Conservation (phyloP, 345 rosid genomes). For the Rhodomyrtus tomentosa region DNA sequence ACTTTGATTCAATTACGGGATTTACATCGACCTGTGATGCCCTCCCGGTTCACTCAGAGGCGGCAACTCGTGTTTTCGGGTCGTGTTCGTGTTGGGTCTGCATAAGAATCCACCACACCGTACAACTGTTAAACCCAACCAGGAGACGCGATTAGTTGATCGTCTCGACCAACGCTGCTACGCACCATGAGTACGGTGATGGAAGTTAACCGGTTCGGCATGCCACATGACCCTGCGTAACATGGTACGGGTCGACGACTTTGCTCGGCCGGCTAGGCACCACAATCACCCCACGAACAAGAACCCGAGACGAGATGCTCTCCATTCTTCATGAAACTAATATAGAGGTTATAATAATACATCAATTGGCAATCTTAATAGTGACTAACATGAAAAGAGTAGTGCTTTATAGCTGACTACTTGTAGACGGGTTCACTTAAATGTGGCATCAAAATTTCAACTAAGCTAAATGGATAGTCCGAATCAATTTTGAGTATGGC, state of each 20-base stretch:
- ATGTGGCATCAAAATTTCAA: background rate
- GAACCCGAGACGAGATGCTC: background rate
- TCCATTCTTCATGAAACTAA: background rate
- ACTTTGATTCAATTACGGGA: background rate
- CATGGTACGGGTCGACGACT: background rate
- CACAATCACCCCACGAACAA: background rate
- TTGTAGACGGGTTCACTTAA: fast-evolving
- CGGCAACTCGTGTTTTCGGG: background rate
- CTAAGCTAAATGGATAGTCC: background rate
- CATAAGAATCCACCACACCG: background rate
- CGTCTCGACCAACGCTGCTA: background rate
- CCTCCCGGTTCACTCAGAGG: too few species aligned
- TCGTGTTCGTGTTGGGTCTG: background rate
- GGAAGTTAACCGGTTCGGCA: background rate
- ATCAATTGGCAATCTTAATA: background rate
- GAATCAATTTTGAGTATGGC: fast-evolving
- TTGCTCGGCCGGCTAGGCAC: background rate
- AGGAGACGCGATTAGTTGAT: background rate
- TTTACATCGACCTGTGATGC: too few species aligned
- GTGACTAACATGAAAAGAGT: background rate
- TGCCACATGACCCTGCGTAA: background rate
- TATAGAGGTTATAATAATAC: background rate
- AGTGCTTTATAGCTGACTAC: background rate
- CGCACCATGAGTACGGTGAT: background rate
- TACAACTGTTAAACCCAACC: background rate